Evolutionary conservation across 1,139 yeast species (phyloP), one percentile per base, ranked within the genome.

Genomic region (Suhomyces terraborum): DNA sequence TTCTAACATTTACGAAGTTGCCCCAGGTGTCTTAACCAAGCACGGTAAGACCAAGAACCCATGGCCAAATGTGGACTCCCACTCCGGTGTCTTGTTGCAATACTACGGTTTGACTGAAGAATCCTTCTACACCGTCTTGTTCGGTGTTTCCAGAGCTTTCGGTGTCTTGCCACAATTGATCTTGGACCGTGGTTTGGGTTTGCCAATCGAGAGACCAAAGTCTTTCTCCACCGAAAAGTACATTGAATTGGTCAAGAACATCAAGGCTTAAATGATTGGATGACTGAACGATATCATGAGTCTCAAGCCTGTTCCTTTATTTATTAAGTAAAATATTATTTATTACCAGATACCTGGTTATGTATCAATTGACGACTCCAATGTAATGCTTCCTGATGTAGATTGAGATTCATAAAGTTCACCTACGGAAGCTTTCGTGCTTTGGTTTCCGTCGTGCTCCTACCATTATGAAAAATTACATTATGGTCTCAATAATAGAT

Each of bases 21-120:
- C 97, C 51, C 98, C 98, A 66, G 85, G 80, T 59, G 98, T 91
- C 49, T 80, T 91, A 66, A 85, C 94, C 64, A 80, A 88, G 77
- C 98, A 91, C 72, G 98, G 98, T 71, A 91, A 91, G 82, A 89
- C 97, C 64, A 88, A 88, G 82, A 91, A 89, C 82, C 97, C 97
- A 74, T 89, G 93, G 93, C 98, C 98, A 71, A 91, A 91, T 70
- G 98, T 91, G 58, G 98, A 91, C 73, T 88, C 97, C 46, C 95
- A 88, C 74, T 89, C 97, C 41, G 98, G 98, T 75, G 96, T 91
- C 55, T 75, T 93, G 59, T 83, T 93, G 75, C 96, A 91, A 74
- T 89, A 93, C 82, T 93, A 91, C 77, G 98, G 98, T 55, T 80
- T 93, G 71, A 86, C 87, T 49, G 96, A 93, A 77, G 87, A 89